These are phyloP conservation scores for Scenedesmus sp. DNA, from an alignment of 163 green algal genomes.

Conservation along the genomic window DNA sequence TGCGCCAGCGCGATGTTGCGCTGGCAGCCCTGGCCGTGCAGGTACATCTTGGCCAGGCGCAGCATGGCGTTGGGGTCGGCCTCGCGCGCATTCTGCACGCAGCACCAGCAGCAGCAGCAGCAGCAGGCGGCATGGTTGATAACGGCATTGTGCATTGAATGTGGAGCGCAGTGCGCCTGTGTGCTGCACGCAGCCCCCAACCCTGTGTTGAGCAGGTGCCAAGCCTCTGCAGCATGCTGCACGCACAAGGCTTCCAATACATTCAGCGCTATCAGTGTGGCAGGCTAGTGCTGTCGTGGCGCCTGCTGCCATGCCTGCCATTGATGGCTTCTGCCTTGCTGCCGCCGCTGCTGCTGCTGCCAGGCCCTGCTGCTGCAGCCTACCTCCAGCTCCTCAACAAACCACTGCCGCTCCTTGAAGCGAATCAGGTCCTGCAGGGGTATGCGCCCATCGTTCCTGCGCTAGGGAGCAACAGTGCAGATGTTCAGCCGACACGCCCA, in stretches of 20 bases:
- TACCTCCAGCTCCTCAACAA: conserved; percentile 73
- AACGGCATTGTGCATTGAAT: not conserved
- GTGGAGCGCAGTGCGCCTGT: not conserved
- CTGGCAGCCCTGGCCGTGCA: conserved; percentile 65
- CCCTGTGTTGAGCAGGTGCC: not conserved
- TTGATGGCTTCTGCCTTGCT: not conserved
- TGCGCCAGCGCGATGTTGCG: conserved; percentile 61
- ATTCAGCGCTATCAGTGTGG: not conserved
- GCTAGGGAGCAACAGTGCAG: no score
- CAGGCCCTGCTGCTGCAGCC: not conserved
- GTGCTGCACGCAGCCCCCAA: not conserved
- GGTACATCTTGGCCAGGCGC: conserved; percentile 73
- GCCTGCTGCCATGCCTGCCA: not conserved
- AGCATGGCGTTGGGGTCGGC: conserved; percentile 74
- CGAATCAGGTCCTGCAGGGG: conserved; percentile 65
- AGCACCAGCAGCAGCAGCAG: not conserved
- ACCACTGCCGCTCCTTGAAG: conserved; percentile 74
- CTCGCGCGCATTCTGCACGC: conserved; percentile 61
- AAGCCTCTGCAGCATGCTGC: not conserved
- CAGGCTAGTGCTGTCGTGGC: not conserved
- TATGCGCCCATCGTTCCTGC: conserved; percentile 53
- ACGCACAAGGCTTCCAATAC: not conserved
- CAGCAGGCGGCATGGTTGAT: not conserved
- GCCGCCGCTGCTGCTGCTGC: not conserved
- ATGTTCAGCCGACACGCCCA: not conserved